Conservation (phyloP, 441 rosid species). For the Adansonia grandidieri region DNA sequence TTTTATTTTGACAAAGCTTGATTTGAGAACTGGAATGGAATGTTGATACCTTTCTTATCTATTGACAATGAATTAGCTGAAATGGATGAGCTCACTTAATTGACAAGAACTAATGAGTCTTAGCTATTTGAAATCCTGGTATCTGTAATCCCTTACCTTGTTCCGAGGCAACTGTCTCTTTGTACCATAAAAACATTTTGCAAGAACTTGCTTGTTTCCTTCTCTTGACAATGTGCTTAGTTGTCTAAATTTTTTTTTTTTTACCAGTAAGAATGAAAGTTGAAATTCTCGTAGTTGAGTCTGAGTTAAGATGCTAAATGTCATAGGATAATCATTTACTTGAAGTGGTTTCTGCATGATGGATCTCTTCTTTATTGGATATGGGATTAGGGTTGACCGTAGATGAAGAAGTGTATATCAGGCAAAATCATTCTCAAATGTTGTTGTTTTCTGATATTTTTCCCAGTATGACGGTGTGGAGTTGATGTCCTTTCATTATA, state of each 20-base stretch:
- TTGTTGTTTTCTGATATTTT: slow-evolving; percentile 7
- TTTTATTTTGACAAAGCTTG: not conserved
- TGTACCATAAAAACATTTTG: not conserved
- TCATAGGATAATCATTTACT: not conserved
- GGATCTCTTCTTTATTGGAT: not conserved
- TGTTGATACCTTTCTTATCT: not conserved
- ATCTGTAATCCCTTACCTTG: too few relatives aligned
- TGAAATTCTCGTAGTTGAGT: not conserved
- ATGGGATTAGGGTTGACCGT: not conserved
- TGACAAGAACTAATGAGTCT: not conserved
- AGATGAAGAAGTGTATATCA: not conserved
- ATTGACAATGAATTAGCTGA: slow-evolving; percentile 10
- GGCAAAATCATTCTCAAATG: not conserved
- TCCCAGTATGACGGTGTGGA: not conserved
- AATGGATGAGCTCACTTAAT: not conserved
- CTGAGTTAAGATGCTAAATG: not conserved
- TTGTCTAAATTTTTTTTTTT: not conserved
- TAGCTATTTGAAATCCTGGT: not conserved
- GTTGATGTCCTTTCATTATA: not conserved
- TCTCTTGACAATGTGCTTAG: not conserved
- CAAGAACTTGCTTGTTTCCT: not conserved
- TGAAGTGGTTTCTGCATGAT: not conserved
- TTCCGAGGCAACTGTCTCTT: too few relatives aligned
- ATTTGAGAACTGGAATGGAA: not conserved
- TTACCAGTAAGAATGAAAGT: not conserved